A percentile compares a stretch with the other conserved stretches of the same genome.
Conservation (phyloP, 768 basidiomycete species). For the Trametes maxima region DNA sequence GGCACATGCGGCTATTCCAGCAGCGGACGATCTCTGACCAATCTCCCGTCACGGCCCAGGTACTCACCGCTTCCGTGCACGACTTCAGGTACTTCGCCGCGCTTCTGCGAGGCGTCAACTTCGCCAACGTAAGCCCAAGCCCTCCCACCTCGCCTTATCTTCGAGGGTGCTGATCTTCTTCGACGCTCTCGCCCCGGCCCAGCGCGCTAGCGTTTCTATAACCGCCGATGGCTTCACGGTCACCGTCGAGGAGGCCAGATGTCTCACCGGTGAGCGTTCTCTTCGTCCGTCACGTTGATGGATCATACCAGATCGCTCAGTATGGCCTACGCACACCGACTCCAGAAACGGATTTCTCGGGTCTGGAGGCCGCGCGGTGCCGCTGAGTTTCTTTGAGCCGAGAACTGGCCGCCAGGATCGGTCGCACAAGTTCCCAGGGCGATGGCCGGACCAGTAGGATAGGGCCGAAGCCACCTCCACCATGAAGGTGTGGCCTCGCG, state of each 20-base stretch:
- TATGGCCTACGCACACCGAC: neutral
- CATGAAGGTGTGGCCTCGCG: conserved; percentile 1
- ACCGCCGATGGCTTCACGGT: conserved; percentile 70
- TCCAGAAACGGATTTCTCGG: neutral
- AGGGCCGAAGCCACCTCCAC: neutral
- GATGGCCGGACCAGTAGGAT: neutral
- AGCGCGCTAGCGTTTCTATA: conserved; percentile 80
- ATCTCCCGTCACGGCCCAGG: conserved; percentile 33
- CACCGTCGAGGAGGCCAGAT: conserved; percentile 83
- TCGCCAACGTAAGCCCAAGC: conserved; percentile 69
- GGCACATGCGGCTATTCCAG: conserved; percentile 12
- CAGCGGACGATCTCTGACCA: conserved; percentile 18
- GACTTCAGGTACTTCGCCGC: conserved; percentile 83
- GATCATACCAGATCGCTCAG: conserved; percentile 12
- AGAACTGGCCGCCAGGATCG: neutral
- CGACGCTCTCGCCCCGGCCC: conserved; percentile 2
- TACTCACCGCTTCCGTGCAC: conserved; percentile 72
- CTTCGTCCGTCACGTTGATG: neutral
- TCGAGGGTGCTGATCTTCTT: neutral
- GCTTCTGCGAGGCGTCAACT: conserved; percentile 80
- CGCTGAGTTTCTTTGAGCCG: neutral
- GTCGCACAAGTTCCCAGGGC: conserved; percentile 1
- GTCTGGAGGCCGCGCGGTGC: neutral
- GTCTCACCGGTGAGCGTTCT: conserved; percentile 64
- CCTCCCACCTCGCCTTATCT: conserved; percentile 4